Evolutionary conservation across 139 green algal species (phyloP).

Genomic region (Auxenochlorella pyrenoidosa): DNA sequence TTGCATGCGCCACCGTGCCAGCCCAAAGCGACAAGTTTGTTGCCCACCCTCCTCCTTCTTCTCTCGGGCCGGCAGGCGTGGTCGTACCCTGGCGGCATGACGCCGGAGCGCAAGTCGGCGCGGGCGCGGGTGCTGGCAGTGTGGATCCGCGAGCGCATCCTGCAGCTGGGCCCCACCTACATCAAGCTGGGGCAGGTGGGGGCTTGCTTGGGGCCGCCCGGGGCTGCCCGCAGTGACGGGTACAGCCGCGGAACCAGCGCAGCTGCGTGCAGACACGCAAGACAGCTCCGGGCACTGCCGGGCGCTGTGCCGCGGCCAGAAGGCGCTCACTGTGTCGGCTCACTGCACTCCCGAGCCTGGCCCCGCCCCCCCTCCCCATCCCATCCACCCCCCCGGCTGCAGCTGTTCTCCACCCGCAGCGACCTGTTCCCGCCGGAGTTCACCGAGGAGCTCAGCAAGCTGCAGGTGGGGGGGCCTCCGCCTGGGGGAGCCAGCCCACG

Average conservation of each 20-base stretch:
- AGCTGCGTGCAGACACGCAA: no score
- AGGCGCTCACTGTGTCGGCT: no score
- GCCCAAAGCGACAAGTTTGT: no score
- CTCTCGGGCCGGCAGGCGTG: neutral
- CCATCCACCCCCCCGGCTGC: no score
- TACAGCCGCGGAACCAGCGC: no score
- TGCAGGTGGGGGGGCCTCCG: conserved; percentile 86
- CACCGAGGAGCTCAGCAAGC: conserved; percentile 94
- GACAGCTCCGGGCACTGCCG: no score
- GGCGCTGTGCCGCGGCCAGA: no score
- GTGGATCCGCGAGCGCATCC: conserved; percentile 78
- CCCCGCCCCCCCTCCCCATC: no score
- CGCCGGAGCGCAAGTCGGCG: conserved; percentile 56
- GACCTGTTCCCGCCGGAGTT: conserved; percentile 96
- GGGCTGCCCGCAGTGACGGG: no score
- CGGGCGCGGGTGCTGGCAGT: conserved; percentile 56
- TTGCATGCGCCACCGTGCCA: neutral
- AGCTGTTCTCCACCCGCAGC: conserved; percentile 97
- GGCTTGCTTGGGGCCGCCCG: no score
- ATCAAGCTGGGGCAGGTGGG: conserved; percentile 67
- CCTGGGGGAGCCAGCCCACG: no score
- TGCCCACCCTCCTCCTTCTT: neutral
- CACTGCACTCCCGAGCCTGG: no score
- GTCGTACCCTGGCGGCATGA: conserved; percentile 62
- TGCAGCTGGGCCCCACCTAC: conserved; percentile 93